Conservation (phyloP, 2,329 filamentous ascomycete genomes). For the Sclerotinia trifoliorum region DNA sequence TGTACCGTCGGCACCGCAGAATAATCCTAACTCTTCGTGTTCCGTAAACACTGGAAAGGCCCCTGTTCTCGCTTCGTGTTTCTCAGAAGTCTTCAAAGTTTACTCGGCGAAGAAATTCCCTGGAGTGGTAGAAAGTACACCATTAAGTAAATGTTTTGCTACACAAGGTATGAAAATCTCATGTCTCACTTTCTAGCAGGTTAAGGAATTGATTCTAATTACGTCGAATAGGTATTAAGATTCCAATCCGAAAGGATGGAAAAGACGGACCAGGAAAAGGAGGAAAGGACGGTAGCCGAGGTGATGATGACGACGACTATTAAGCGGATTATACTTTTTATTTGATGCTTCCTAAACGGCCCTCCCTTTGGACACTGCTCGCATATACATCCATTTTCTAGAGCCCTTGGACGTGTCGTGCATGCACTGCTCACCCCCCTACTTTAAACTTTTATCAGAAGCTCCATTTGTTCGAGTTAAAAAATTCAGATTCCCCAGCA, state of each 20-base stretch:
- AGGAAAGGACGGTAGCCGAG: slow-evolving; percentile 34
- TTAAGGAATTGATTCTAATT: neutral
- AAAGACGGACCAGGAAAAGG: slow-evolving; percentile 63
- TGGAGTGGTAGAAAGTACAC: slow-evolving; percentile 90
- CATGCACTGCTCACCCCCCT: neutral
- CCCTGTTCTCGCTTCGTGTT: slow-evolving; percentile 79
- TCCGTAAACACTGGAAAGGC: slow-evolving; percentile 70
- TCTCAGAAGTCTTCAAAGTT: slow-evolving; percentile 87
- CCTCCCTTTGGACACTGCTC: neutral
- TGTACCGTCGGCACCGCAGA: slow-evolving; percentile 37
- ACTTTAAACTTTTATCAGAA: neutral
- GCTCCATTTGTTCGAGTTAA: neutral
- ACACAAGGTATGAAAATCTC: slow-evolving; percentile 80
- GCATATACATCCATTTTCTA: neutral
- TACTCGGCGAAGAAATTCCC: slow-evolving; percentile 98
- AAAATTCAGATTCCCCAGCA: neutral
- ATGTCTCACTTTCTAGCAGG: neutral
- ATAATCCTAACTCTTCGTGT: slow-evolving; percentile 42
- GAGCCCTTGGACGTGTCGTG: neutral
- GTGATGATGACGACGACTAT: slow-evolving; percentile 33
- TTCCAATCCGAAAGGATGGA: slow-evolving; percentile 89
- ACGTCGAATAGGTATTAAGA: slow-evolving; percentile 42
- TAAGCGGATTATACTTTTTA: neutral
- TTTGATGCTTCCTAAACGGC: neutral
- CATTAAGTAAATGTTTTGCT: slow-evolving; percentile 89